A percentile compares a stretch with the other conserved stretches of the same genome.
Conservation (phyloP, 768 basidiomycete genomes). For the Trametes cingulata region DNA sequence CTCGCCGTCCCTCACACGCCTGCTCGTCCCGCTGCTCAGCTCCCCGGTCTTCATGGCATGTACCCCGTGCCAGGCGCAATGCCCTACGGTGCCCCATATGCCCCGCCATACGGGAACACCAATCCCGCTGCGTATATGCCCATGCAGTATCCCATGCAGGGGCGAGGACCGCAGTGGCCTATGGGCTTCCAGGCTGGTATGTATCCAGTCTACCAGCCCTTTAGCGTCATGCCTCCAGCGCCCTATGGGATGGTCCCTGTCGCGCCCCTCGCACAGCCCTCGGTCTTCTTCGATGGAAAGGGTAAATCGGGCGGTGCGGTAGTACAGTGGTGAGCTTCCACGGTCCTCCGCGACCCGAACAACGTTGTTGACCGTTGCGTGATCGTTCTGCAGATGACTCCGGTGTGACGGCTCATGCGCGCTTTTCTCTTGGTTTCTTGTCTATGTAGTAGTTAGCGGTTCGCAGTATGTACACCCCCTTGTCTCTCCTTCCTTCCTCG, state of each 20-base stretch:
- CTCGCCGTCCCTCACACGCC: conserved; percentile 5
- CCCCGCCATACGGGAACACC: conserved; percentile 1
- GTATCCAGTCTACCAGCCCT: conserved; percentile 17
- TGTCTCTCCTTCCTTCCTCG: not conserved
- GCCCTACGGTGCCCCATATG: conserved; percentile 9
- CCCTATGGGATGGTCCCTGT: conserved; percentile 19
- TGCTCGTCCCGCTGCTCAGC: not conserved
- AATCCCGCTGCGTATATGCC: conserved; percentile 15
- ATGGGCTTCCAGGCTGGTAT: conserved; percentile 20
- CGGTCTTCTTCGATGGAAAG: conserved; percentile 15
- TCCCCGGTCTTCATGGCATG: not conserved
- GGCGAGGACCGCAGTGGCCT: conserved; percentile 13
- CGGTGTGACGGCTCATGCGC: too few relatives aligned
- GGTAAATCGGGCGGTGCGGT: conserved; percentile 9
- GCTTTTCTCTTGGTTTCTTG: not conserved
- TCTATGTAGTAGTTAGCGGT: conserved; percentile 17
- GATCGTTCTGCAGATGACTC: too few relatives aligned
- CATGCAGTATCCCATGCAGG: conserved; percentile 17
- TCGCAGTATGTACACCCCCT: conserved; percentile 4
- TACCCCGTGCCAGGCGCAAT: not conserved
- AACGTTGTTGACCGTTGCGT: too few relatives aligned
- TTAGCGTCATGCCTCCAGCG: conserved; percentile 9
- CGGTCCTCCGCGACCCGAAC: not conserved
- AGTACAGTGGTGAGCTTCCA: conserved; percentile 7
- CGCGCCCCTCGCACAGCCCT: conserved; percentile 6